Evolutionary conservation across 768 basidiomycete species (phyloP), one percentile per base, ranked within the genome.

Genomic region (Amanita jacksonii): DNA sequence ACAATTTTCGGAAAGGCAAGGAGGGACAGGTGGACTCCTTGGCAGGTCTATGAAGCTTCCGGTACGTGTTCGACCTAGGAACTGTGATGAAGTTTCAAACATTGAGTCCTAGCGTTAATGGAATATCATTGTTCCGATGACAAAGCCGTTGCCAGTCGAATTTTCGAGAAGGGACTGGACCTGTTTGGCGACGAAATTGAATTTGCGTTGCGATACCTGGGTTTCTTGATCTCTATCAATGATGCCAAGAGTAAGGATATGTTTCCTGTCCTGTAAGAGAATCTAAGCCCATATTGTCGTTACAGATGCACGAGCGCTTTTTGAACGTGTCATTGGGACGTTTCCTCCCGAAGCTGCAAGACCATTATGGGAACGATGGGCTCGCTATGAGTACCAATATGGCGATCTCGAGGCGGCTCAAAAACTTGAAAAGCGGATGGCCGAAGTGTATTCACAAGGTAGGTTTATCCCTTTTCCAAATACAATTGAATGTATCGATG

Each of bases 291-390:
- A 48, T 49, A 43, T 39, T 49, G 22, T 53, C 35, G 31, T 33
- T 30, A 28, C 38, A 99, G 96, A 99, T 65, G 96, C 94, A 1
- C 79, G 94, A 44, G 94, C 94, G 0, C 67, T 98, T 20, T 99
- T 99, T 57, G 94, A 99, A 58, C 78, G 87, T 20, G 81, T 88
- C 5, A 85, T 94, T 19, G 61, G 72, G 12, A 82, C 74, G 3
- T 90, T 96, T 59, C 63, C 82, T 8, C 66, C 85, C 6, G 85
- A 88, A 35, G 76, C 78, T 32, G 88, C 89, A 12, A 72, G 86
- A 27, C 81, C 85, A 0, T 71, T 98, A 13, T 99, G 93, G 93
- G 91, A 96, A 56, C 77, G 88, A 34, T 98, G 93, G 96, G 82
- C 91, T 3, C 73, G 84, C 44, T 94, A 94, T 64, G 90, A 96